Percentiles rank a stretch among this genome's conserved stretches.
phyloP scores from a whole-genome alignment of 2,329 filamentous ascomycete species.

The Sporothrix schenckii region DNA sequence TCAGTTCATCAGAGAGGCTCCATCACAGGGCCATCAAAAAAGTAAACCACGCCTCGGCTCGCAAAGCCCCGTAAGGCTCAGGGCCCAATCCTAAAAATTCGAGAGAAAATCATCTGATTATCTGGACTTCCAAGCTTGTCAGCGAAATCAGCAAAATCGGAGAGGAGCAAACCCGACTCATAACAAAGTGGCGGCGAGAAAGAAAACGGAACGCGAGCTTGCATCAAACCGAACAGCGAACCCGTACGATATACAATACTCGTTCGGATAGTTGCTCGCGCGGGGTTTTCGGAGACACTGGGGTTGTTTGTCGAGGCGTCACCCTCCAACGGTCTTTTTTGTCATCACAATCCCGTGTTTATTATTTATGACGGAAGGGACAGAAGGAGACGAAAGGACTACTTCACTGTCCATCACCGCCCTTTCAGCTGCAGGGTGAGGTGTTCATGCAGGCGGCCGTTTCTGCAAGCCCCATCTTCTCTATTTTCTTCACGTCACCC shows the following conservation, averaged over 20 bases:
- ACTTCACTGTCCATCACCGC: neutral
- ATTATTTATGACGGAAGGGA: conserved; percentile 2
- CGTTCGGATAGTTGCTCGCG: neutral
- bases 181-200: neutral
- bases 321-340: too few species aligned
- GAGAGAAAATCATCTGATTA: neutral
- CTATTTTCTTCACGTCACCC: neutral
- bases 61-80: neutral
- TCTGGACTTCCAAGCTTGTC: neutral
- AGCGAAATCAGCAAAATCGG: neutral
- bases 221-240: neutral
- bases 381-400: neutral
- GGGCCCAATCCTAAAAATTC: neutral
- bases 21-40: conserved; percentile 1
- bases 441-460: conserved; percentile 11
- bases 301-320: too few species aligned
- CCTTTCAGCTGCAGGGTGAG: conserved; percentile 20
- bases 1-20: neutral
- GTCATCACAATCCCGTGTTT: neutral
- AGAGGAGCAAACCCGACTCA: neutral
- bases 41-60: neutral
- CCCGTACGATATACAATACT: too few species aligned
- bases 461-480: neutral
- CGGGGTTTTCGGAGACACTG: neutral
- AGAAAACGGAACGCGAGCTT: neutral